Evolutionary conservation across 139 green algal genomes (phyloP), one percentile per base, ranked within the genome.

Genomic region (Micractinium conductrix): DNA sequence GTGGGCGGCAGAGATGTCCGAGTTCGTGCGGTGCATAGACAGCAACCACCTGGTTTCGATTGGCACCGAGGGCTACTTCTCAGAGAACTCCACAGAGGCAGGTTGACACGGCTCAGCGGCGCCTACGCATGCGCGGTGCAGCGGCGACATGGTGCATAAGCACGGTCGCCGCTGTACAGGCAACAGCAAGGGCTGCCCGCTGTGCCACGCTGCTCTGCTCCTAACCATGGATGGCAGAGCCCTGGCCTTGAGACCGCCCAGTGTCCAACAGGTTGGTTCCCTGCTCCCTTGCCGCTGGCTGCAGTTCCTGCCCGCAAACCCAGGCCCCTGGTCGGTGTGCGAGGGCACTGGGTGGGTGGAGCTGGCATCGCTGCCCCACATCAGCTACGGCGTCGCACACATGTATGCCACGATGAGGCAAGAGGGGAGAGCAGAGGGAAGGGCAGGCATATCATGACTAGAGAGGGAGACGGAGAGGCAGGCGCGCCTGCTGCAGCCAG

Each of bases 1-100:
- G 45, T 82, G 76, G 76, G 58, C 42, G 16, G 38, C 38, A 40
- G 76, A 82, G 76, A 82, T 82, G 76, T 43, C 24, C 24, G 37
- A 21, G 1, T 73, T 82, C 58, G 55, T 82, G 55, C 38, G 26
- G 12, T 82, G 76, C 58, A 26, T 73, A 6, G 76, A 72, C 28
- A 37, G 38, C 8, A 82, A 72, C 38, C 76, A 82, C 38, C 12
- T 82, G 76, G 40, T 79, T 1, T 35, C n/a, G 5, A 33, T 76
- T 9, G 43, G 70, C 42, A 55, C 43, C 0, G 70, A 76, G 42
- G 70, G 70, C 24, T 76, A 58, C 70, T 76, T 76, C 28, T 50
- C 40, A 4, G 70, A 55, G 26, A 50, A 21, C 28, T n/a, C n/a
- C n/a, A n/a, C n/a, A n/a, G n/a, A n/a, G n/a, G 6, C 70, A 76